Conservation (phyloP, 169 alveolate species). For the Cryptosporidium muris region DNA sequence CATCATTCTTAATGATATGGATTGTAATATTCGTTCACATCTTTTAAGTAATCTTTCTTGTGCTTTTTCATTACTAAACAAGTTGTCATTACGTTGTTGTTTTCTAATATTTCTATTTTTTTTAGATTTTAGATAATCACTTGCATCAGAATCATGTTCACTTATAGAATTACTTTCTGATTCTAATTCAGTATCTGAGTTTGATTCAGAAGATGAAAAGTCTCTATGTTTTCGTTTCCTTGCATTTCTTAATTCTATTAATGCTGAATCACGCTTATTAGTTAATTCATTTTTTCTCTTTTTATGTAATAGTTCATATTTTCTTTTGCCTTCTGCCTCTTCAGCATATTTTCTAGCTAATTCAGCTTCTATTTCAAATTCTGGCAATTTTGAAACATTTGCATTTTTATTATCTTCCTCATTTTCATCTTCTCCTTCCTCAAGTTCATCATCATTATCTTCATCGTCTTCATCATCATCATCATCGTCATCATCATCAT, state of each 20-base stretch:
- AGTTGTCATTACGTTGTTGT: neutral
- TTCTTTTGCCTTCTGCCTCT: slow-evolving; percentile 38
- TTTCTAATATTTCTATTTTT: neutral
- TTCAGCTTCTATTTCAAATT: slow-evolving; percentile 65
- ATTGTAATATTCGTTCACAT: slow-evolving; percentile 36
- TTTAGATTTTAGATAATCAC: neutral
- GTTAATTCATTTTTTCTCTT: slow-evolving; percentile 24
- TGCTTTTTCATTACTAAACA: neutral
- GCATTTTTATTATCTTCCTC: slow-evolving; percentile 18
- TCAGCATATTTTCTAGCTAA: slow-evolving; percentile 39
- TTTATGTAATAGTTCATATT: slow-evolving; percentile 42
- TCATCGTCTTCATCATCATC: slow-evolving; percentile 26
- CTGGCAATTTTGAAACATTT: slow-evolving; percentile 7
- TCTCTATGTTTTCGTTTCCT: slow-evolving; percentile 50
- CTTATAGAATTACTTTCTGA: slow-evolving; percentile 13
- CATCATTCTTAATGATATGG: slow-evolving; percentile 37
- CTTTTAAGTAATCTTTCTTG: slow-evolving; percentile 28
- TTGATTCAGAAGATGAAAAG: slow-evolving; percentile 5
- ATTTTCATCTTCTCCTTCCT: slow-evolving; percentile 1
- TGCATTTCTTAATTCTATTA: slow-evolving; percentile 48
- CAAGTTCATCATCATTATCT: neutral
- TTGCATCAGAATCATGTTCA: slow-evolving; percentile 15
- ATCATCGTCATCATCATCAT: slow-evolving; percentile 12
- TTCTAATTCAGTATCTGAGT: slow-evolving; percentile 3
- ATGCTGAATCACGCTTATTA: slow-evolving; percentile 57